Conservation (phyloP, 345 rosid species). For the Trapa incisa region DNA sequence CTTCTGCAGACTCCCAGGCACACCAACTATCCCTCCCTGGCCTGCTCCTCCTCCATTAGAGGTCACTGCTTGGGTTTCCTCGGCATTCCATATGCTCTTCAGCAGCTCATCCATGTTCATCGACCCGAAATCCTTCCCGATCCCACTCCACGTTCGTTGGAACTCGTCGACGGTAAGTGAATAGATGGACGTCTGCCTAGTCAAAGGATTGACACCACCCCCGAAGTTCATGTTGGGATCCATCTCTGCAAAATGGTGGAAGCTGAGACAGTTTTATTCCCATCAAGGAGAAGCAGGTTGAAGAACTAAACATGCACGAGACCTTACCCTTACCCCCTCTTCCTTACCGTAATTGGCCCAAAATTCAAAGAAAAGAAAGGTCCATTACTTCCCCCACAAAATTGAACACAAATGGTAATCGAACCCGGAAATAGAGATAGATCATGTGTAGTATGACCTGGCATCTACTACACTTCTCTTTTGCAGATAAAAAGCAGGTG, state of each 20-base stretch:
- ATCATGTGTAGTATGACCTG: neutral
- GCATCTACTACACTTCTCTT: constrained; percentile 3
- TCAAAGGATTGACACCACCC: constrained; percentile 31
- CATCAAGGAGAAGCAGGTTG: constrained; percentile 2
- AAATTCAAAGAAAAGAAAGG: neutral
- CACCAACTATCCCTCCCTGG: constrained; percentile 13
- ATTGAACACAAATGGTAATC: neutral
- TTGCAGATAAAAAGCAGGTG: neutral
- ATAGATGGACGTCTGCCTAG: constrained; percentile 65
- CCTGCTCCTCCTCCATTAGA: constrained; percentile 24
- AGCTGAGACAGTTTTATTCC: constrained; percentile 6
- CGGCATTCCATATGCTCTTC: constrained; percentile 83
- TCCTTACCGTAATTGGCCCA: neutral
- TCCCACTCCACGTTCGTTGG: constrained; percentile 60
- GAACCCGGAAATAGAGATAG: neutral
- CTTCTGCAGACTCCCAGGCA: constrained; percentile 52
- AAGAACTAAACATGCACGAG: neutral
- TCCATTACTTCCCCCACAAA: neutral
- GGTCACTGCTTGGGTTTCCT: constrained; percentile 55
- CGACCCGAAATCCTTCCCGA: constrained; percentile 84
- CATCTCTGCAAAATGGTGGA: constrained; percentile 21
- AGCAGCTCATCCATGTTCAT: constrained; percentile 96
- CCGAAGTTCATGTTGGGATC: constrained; percentile 62
- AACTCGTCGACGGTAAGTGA: constrained; percentile 82
- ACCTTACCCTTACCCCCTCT: neutral